Percentiles rank a stretch among this genome's conserved stretches.
Evolutionary conservation across 805 yeast species (phyloP).

Genomic region (Cyberlindnera euphorbiiphila): DNA sequence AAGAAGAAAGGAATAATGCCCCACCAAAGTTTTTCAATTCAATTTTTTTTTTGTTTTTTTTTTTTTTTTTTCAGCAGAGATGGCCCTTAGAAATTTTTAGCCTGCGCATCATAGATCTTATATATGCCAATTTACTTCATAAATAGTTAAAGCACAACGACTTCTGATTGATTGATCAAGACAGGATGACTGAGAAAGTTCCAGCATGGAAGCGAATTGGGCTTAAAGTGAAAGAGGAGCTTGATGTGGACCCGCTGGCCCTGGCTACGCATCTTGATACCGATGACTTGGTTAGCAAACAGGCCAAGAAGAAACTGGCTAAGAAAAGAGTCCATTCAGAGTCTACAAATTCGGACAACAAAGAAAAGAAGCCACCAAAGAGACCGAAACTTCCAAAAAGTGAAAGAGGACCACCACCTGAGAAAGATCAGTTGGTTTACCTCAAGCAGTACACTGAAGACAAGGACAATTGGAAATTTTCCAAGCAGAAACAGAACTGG

Average conservation of each 20-base stretch:
- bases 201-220: constrained; percentile 89
- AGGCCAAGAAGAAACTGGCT: constrained; percentile 39
- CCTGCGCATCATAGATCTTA: no score
- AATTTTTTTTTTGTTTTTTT: no score
- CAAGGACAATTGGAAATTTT: constrained; percentile 69
- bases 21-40: no score
- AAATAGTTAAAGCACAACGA: not conserved
- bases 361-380: constrained; percentile 58
- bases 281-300: constrained; percentile 38
- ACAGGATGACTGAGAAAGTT: constrained; percentile 29
- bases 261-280: constrained; percentile 43
- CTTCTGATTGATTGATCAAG: not conserved
- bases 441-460: constrained; percentile 56
- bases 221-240: constrained; percentile 49
- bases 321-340: constrained; percentile 17
- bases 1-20: not conserved
- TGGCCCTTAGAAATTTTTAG: no score
- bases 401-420: constrained; percentile 69
- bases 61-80: no score
- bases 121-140: no score
- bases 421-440: constrained; percentile 68
- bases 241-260: constrained; percentile 43
- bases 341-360: constrained; percentile 14
- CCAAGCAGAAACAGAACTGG: constrained; percentile 88
- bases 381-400: constrained; percentile 63